Percentiles rank a stretch among this genome's conserved stretches.
Conservation (phyloP, 441 rosid genomes). For the Adansonia madagascariensis region DNA sequence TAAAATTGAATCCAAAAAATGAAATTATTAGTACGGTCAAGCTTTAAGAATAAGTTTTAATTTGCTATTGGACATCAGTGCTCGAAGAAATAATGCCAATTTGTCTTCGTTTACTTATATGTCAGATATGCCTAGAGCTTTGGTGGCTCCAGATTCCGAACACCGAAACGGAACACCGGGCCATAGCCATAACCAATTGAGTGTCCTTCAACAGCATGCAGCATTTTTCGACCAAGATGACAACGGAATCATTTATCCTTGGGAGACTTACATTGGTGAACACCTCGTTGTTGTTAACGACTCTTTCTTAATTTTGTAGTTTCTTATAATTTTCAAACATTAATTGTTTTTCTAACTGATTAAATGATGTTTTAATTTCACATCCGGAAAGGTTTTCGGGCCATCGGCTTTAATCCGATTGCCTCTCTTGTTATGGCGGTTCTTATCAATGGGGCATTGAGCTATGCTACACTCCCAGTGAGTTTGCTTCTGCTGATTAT, state of each 20-base stretch:
- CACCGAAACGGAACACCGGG: constrained; percentile 70
- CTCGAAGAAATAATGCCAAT: background rate
- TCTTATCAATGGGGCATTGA: constrained; percentile 50
- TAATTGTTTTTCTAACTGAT: background rate
- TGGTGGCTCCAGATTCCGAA: constrained; percentile 68
- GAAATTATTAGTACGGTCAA: too few species aligned
- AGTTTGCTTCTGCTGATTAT: constrained; percentile 25
- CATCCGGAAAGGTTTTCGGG: constrained; percentile 47
- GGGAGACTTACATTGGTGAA: constrained; percentile 74
- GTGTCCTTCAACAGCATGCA: constrained; percentile 87
- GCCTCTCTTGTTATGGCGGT: constrained; percentile 52
- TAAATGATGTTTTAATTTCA: background rate
- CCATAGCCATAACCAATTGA: constrained; percentile 48
- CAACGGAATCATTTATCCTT: constrained; percentile 80
- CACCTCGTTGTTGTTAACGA: background rate
- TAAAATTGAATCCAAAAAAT: too few species aligned
- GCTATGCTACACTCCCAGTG: constrained; percentile 73
- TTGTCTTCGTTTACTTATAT: background rate
- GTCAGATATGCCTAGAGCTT: constrained; percentile 76
- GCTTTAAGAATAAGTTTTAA: too few species aligned
- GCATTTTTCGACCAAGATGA: constrained; percentile 78
- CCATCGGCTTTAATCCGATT: constrained; percentile 66
- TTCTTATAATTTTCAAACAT: background rate
- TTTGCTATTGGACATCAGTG: too few species aligned
- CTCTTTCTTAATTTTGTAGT: background rate